Evolutionary conservation across 169 alveolate genomes (phyloP), one percentile per base, ranked within the genome.

Genomic region (Cryptosporidium felis): DNA sequence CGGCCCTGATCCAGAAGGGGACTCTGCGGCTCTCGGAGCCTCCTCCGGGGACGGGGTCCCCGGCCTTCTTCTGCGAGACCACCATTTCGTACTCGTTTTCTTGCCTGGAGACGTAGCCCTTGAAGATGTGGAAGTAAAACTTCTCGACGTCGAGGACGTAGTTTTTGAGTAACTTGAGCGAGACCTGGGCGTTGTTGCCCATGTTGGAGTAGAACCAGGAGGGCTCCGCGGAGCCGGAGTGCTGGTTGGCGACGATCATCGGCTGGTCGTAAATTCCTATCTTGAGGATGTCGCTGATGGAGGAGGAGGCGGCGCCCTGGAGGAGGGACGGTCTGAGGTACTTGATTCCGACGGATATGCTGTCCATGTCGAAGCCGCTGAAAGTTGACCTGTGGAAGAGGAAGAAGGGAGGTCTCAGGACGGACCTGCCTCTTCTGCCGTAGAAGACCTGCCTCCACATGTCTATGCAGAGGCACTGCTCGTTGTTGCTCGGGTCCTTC

Each of bases 161-260:
- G 41, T 56, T 74, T 34, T 74, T 74, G 3, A 56, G 46, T 12
- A 74, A 28, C 40, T 49, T 74, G 36, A 74, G 34, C 40, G 85
- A 74, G 6, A 74, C 85, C 34, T 74, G 65, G 23, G 67, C 67
- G 23, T 42, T 26, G 30, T 49, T 74, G 4, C 85, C 85, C 51
- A 74, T 49, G 32, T 74, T 74, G 9, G 85, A 74, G 40, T 74
- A 74, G 61, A 74, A 74, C 85, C 85, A 74, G 23, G 85, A 74
- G 3, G 85, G 85, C 12, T 74, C 85, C 2, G 56, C 41, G 21
- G 65, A 53, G 32, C 56, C 67, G 32, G 74, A 18, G 18, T 74
- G 46, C 30, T 74, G 65, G 26, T 61, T 49, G 36, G 85, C 65
- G 38, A 53, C 26, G 5, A 74, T 53, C 85, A 74, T 74, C n/a